These are phyloP conservation scores for Rhytidiadelphus loreus DNA, from an alignment of 225 moss, liverwort and hornwort species.

Conservation along the genomic window DNA sequence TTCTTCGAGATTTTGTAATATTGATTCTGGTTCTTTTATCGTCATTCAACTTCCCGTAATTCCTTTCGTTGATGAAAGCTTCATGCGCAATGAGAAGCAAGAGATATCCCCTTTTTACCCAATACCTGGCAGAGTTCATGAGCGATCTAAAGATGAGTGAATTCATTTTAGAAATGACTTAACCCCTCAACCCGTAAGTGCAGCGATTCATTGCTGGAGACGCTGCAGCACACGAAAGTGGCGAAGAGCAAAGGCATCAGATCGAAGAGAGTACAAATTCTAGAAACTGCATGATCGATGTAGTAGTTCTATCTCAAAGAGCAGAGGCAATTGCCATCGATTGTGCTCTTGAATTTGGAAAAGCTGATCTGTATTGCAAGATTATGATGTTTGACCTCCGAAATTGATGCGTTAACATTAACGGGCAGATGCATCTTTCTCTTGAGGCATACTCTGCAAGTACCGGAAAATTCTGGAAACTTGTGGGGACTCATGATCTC, in stretches of 20 bases:
- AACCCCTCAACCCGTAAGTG: no score
- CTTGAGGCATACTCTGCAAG: neutral
- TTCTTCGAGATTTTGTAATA: neutral
- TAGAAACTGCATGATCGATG: neutral
- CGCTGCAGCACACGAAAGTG: neutral
- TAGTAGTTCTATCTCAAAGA: neutral
- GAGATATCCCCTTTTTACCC: no score
- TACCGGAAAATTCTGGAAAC: neutral
- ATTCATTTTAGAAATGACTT: no score
- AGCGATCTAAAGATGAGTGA: no score
- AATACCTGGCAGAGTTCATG: no score
- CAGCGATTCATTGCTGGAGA: neutral
- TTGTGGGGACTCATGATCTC: neutral
- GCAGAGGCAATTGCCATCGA: accelerated
- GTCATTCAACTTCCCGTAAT: neutral
- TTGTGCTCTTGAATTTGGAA: accelerated
- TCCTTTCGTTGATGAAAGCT: neutral
- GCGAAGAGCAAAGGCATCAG: neutral
- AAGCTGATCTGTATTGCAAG: neutral
- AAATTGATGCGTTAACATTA: neutral
- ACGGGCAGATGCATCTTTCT: neutral
- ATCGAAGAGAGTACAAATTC: neutral
- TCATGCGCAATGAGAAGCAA: neutral
- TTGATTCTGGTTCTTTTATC: neutral
- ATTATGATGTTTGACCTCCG: neutral